These are phyloP conservation scores for Phytophthora citricola DNA, from an alignment of 352 stramenopile genomes.

Conservation along the genomic window DNA sequence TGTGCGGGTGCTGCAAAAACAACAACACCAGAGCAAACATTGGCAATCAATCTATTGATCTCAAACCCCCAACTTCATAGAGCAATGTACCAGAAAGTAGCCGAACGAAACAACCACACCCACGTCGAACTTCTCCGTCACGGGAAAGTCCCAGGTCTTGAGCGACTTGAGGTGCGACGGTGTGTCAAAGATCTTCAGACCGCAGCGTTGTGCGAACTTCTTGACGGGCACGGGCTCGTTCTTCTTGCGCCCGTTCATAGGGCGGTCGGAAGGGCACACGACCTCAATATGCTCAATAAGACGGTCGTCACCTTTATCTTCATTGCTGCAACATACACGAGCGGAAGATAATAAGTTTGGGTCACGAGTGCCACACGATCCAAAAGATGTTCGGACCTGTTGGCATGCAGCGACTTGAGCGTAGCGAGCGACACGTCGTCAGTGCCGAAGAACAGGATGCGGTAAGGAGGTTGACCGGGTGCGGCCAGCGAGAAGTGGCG, in stretches of 20 bases:
- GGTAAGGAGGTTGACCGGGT: conserved; percentile 42
- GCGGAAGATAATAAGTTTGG: not conserved
- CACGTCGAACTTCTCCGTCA: conserved; percentile 65
- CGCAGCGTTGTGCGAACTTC: conserved; percentile 68
- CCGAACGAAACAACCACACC: conserved; percentile 91
- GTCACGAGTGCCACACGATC: conserved; percentile 11
- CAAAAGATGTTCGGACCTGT: conserved; percentile 49
- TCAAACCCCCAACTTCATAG: not conserved
- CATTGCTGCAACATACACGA: conserved; percentile 26
- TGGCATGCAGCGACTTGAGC: conserved; percentile 67
- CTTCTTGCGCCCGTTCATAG: conserved; percentile 67
- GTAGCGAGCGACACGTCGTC: conserved; percentile 86
- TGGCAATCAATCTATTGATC: conserved; percentile 3
- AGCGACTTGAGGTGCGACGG: conserved; percentile 80
- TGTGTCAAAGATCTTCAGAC: conserved; percentile 68
- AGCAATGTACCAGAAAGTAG: conserved; percentile 70
- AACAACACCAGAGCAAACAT: conserved; percentile 13
- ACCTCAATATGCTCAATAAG: conserved; percentile 71
- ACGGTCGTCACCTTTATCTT: conserved; percentile 28
- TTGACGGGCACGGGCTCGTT: conserved; percentile 80
- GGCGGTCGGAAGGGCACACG: conserved; percentile 83
- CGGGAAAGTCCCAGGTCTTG: conserved; percentile 73
- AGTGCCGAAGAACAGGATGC: conserved; percentile 88
- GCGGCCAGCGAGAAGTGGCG: conserved; percentile 40
- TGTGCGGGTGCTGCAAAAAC: conserved; percentile 65